phyloP scores from a whole-genome alignment of 1,139 yeast genomes.

The Debaryomyces subglobosus region DNA sequence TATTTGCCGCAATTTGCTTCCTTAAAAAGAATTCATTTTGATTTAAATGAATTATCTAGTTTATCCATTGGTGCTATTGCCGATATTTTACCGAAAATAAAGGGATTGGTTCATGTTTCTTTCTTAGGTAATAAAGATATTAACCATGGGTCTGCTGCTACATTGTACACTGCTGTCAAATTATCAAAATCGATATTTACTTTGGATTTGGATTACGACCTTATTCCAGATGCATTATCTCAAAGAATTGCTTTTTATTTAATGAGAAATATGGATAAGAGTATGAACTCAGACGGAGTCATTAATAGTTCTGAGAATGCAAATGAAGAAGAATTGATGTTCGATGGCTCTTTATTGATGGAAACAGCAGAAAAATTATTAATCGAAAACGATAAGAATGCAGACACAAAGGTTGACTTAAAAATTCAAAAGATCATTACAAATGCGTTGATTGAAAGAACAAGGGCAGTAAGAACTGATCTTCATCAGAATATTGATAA shows the following conservation, averaged over 20 bases:
- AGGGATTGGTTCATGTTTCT: constrained; percentile 74
- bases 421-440: constrained; percentile 45
- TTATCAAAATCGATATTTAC: constrained; percentile 65
- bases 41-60: constrained; percentile 65
- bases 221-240: constrained; percentile 68
- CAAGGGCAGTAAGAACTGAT: constrained; percentile 43
- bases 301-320: constrained; percentile 24
- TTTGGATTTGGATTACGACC: constrained; percentile 71
- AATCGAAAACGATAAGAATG: constrained; percentile 38
- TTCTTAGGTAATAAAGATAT: constrained; percentile 64
- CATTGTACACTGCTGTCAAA: constrained; percentile 72
- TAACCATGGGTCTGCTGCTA: constrained; percentile 61
- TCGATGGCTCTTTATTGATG: constrained; percentile 55
- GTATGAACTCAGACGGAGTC: constrained; percentile 46
- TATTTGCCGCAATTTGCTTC: constrained; percentile 66
- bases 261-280: constrained; percentile 78
- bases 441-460: constrained; percentile 47
- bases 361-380: constrained; percentile 68
- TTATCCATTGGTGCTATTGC: constrained; percentile 69
- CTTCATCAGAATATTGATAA: constrained; percentile 46
- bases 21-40: constrained; percentile 76
- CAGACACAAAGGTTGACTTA: constrained; percentile 35
- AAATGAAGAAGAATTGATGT: constrained; percentile 47
- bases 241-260: constrained; percentile 80
- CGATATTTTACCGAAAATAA: constrained; percentile 69